Conservation (phyloP, 2,329 filamentous ascomycete genomes). For the Epichloe glyceriae region DNA sequence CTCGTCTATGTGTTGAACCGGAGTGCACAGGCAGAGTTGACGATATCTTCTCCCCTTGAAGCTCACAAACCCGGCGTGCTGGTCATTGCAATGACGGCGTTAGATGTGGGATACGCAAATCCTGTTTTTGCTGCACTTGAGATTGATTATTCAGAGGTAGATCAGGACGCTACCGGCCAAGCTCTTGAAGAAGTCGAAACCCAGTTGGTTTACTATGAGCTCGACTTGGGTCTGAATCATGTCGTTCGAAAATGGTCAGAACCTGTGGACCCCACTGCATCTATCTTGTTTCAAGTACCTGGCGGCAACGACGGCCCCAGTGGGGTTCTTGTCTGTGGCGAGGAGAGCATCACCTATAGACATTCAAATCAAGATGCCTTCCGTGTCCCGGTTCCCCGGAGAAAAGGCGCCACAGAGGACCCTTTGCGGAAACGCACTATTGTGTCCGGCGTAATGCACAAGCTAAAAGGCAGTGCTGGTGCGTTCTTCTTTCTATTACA, state of each 20-base stretch:
- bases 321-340: constrained; percentile 86
- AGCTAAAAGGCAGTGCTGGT: constrained; percentile 66
- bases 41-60: constrained; percentile 92
- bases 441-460: constrained; percentile 90
- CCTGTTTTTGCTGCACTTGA: constrained; percentile 93
- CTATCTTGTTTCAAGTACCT: constrained; percentile 86
- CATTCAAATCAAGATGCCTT: constrained; percentile 89
- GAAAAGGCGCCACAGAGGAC: constrained; percentile 80
- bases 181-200: constrained; percentile 77
- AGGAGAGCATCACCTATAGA: constrained; percentile 92
- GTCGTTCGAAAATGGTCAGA: constrained; percentile 96
- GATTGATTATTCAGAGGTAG: constrained; percentile 80
- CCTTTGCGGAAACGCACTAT: constrained; percentile 81
- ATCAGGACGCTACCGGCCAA: constrained; percentile 79
- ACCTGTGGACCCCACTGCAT: constrained; percentile 77
- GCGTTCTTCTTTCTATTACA: constrained; percentile 97
- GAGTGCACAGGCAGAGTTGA: constrained; percentile 85
- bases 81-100: constrained; percentile 72
- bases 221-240: constrained; percentile 92
- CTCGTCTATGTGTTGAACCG: constrained; percentile 97
- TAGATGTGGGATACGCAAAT: constrained; percentile 95
- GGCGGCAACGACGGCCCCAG: constrained; percentile 89
- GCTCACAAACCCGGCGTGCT: constrained; percentile 87
- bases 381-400: constrained; percentile 75
- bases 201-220: constrained; percentile 89